Evolutionary conservation across 768 basidiomycete species (phyloP).

Genomic region (Boletus rubroflammeus): DNA sequence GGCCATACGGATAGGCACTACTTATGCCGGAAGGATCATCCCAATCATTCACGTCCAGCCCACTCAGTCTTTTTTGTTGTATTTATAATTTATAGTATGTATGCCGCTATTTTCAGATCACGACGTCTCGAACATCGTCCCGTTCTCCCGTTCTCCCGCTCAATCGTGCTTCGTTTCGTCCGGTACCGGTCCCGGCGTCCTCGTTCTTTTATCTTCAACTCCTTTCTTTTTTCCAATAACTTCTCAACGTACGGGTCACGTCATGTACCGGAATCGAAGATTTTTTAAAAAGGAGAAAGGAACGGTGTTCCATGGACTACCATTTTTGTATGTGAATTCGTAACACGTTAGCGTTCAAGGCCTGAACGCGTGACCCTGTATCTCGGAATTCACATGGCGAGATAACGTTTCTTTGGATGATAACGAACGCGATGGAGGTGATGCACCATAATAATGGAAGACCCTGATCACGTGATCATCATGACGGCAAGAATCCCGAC

Average conservation of each 20-base stretch:
- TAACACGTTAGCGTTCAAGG: not conserved
- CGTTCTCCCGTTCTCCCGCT: not conserved
- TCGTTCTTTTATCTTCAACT: not conserved
- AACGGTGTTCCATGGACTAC: not conserved
- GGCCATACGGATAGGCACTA: conserved; percentile 1
- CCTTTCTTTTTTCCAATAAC: not conserved
- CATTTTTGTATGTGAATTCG: not conserved
- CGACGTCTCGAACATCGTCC: not conserved
- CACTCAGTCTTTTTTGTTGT: not conserved
- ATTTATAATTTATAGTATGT: not conserved
- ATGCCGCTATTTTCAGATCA: not conserved
- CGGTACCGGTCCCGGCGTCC: not conserved
- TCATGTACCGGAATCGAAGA: not conserved
- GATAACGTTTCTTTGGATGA: not conserved
- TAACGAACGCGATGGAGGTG: not conserved
- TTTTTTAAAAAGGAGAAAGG: not conserved
- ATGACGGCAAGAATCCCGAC: not conserved
- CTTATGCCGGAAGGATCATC: conserved; percentile 19
- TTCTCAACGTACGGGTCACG: not conserved
- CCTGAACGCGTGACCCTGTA: not conserved
- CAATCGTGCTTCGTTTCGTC: not conserved
- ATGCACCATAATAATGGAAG: no score
- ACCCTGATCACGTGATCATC: not conserved
- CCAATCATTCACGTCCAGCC: not conserved
- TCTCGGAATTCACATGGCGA: not conserved